Evolutionary conservation across 805 yeast genomes (phyloP), one percentile per base, ranked within the genome.

Genomic region (Candida adriatica): DNA sequence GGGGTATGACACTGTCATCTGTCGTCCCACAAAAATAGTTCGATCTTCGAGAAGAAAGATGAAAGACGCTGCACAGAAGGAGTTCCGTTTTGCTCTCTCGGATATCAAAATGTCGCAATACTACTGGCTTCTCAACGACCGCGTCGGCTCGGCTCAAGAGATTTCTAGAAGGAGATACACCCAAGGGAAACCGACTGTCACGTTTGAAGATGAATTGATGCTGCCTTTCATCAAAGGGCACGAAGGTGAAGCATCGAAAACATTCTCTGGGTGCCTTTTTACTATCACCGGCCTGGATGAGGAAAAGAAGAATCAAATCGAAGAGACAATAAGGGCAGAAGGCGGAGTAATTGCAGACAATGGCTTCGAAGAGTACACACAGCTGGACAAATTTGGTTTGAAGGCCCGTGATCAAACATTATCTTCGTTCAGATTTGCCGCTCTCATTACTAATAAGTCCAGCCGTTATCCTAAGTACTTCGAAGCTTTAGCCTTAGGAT

Each of bases 401-500:
- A 17, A 30, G 34, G 16, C 40, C 33, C 13, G 29, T 26, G n/a
- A 31, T 26, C 10, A 43, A 41, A 10, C 26, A 38, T 8, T 35
- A 30, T 11, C 28, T 3, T 18, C 42, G 1, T 63, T 53, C 38
- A 61, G 46, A 19, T 83, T 86, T 56, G 85, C 70, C 2, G 88
- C 88, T 2, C 60, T 83, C 20, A 56, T 87, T 1, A 37, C 53
- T 1, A 67, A 66, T 23, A 64, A 64, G 18, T 67, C 70, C 35
- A 63, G 72, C 13, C 60, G 95, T 22, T 83, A 87, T 29, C 66
- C 77, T 7, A 87, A 86, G 48, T 87, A 80, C 50, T 51, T 87
- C 8, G 92, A 84, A 47, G 75, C 80, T 3, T 53, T 86, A 13
- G 83, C 90, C 0, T 49, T 86, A 26, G 88, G 90, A 3, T 86